Evolutionary conservation across 2,329 filamentous ascomycete genomes (phyloP).

Genomic region (Zalaria obscura): DNA sequence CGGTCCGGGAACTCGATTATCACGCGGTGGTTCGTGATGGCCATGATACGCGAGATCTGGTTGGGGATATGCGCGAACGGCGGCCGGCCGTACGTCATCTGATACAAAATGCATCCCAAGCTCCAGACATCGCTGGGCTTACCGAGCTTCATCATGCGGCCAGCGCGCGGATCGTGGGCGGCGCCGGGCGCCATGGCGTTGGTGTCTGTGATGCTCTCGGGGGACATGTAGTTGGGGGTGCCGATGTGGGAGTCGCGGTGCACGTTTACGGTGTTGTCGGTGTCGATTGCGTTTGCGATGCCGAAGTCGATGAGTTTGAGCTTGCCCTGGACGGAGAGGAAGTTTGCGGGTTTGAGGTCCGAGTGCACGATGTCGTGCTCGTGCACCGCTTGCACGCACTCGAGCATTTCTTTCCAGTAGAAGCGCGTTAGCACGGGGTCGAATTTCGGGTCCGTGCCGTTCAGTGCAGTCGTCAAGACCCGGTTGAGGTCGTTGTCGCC

Average conservation of each 20-base stretch:
- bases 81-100: slow-evolving; percentile 94
- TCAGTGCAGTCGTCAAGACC: slow-evolving; percentile 59
- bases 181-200: slow-evolving; percentile 43
- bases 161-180: slow-evolving; percentile 19
- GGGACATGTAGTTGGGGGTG: slow-evolving; percentile 97
- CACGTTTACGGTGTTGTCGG: slow-evolving; percentile 90
- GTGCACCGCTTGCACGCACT: slow-evolving; percentile 83
- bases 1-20: slow-evolving; percentile 56
- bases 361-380: slow-evolving; percentile 87
- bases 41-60: slow-evolving; percentile 72
- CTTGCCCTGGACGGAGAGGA: slow-evolving; percentile 77
- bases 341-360: slow-evolving; percentile 93
- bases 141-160: slow-evolving; percentile 66
- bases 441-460: slow-evolving; percentile 55
- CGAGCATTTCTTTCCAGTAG: slow-evolving; percentile 99
- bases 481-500: slow-evolving; percentile 88
- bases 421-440: slow-evolving; percentile 88
- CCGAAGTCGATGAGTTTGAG: slow-evolving; percentile 97
- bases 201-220: slow-evolving; percentile 80
- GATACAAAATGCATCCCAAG: slow-evolving; percentile 89
- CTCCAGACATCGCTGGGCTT: slow-evolving; percentile 96
- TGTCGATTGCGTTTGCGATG: slow-evolving; percentile 93
- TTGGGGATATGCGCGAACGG: slow-evolving; percentile 88
- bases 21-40: slow-evolving; percentile 69
- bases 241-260: slow-evolving; percentile 92